phyloP scores from a whole-genome alignment of 2,329 filamentous ascomycete genomes.

The Beauveria australis region DNA sequence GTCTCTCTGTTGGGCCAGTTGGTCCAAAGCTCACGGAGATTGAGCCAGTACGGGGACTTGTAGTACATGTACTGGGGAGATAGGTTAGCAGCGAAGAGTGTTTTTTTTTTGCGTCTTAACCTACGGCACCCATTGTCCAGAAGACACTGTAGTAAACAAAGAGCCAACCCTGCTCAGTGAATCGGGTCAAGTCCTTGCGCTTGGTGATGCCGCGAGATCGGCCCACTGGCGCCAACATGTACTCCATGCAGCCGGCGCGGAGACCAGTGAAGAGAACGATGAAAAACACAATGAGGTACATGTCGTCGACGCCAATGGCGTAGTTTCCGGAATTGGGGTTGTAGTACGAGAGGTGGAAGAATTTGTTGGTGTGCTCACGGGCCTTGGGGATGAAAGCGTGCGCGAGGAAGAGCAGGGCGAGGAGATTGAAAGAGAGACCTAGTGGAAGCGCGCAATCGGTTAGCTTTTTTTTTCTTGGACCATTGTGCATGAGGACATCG shows the following conservation, averaged over 20 bases:
- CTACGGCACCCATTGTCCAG: conserved; percentile 77
- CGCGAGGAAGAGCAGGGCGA: conserved; percentile 73
- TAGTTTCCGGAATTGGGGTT: conserved; percentile 63
- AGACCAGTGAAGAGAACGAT: conserved; percentile 81
- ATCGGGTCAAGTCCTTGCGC: conserved; percentile 68
- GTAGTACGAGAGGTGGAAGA: conserved; percentile 81
- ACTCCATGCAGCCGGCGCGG: conserved; percentile 78
- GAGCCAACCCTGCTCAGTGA: conserved; percentile 92
- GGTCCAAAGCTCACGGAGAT: conserved; percentile 72
- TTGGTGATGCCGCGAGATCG: conserved; percentile 64
- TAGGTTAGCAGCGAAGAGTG: background rate
- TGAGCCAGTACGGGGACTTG: conserved; percentile 69
- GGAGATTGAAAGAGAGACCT: conserved; percentile 77
- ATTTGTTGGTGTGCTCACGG: conserved; percentile 71
- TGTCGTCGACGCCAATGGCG: conserved; percentile 69
- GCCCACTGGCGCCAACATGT: conserved; percentile 72
- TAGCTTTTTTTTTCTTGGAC: conserved; percentile 13
- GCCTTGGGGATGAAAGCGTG: conserved; percentile 77
- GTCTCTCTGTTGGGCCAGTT: conserved; percentile 76
- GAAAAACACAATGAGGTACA: conserved; percentile 68
- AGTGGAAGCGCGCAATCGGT: conserved; percentile 12
- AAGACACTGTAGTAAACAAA: conserved; percentile 74
- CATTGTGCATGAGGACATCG: background rate
- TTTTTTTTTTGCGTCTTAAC: conserved; percentile 24
- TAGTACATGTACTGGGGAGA: conserved; percentile 64